Evolutionary conservation across 2,329 filamentous ascomycete species (phyloP).

Genomic region (Colletotrichum chlorophyti): DNA sequence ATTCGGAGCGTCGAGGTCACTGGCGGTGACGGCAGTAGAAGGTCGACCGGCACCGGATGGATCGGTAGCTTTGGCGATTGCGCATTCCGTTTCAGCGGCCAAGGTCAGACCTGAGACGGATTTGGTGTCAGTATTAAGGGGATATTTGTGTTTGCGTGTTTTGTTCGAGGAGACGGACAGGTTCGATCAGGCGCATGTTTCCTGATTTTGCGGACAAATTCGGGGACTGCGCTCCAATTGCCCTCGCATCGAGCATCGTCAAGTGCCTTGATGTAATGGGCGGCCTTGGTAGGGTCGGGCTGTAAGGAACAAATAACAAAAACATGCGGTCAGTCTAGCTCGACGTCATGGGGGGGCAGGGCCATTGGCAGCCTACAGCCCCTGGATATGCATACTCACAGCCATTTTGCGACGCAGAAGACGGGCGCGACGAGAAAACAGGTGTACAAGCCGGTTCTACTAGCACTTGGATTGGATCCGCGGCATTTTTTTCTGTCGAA

Average conservation of each 20-base stretch:
- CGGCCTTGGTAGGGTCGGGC: constrained; percentile 68
- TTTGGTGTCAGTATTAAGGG: constrained; percentile 29
- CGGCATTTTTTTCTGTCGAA: constrained; percentile 18
- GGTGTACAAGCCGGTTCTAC: constrained; percentile 17
- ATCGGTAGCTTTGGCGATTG: constrained; percentile 63
- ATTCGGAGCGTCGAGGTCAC: constrained; percentile 52
- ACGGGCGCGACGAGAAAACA: not conserved
- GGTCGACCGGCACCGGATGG: constrained; percentile 47
- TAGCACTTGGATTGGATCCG: constrained; percentile 20
- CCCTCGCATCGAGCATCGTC: constrained; percentile 88
- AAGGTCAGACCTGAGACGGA: constrained; percentile 66
- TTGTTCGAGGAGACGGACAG: constrained; percentile 64
- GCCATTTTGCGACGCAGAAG: constrained; percentile 39
- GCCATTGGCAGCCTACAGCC: not conserved
- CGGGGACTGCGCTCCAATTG: constrained; percentile 84
- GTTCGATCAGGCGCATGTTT: constrained; percentile 88
- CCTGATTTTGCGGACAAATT: constrained; percentile 89
- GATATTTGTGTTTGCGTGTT: not conserved
- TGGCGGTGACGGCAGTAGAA: constrained; percentile 48
- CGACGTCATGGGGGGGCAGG: constrained; percentile 29
- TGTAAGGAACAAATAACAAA: constrained; percentile 15
- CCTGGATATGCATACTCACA: constrained; percentile 36
- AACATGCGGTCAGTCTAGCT: constrained; percentile 18
- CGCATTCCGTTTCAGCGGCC: constrained; percentile 73
- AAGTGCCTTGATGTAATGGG: constrained; percentile 81